Conservation (phyloP, 768 basidiomycete genomes). For the Neoboletus brunneissimus region DNA sequence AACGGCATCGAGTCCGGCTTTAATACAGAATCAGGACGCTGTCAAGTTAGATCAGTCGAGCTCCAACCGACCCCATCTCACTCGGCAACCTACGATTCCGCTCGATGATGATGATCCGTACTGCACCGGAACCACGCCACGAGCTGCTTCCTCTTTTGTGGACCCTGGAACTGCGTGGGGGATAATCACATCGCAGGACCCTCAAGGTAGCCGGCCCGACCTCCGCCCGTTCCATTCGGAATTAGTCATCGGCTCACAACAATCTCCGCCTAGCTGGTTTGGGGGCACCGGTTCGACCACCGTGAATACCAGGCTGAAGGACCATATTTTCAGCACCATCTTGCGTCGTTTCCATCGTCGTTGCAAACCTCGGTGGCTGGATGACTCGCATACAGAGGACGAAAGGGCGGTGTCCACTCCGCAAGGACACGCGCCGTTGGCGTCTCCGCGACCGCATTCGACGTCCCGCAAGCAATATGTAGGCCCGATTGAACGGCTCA, state of each 20-base stretch:
- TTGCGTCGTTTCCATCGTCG: conserved; percentile 69
- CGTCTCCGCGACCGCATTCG: conserved; percentile 12
- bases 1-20: conserved; percentile 70
- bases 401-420: conserved; percentile 50
- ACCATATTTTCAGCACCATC: conserved; percentile 91
- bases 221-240: conserved; percentile 45
- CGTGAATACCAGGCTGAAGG: conserved; percentile 92
- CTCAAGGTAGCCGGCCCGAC: conserved; percentile 24
- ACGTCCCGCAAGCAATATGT: conserved; percentile 13
- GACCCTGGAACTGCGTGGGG: conserved; percentile 19
- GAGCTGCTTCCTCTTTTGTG: conserved; percentile 28
- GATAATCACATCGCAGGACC: conserved; percentile 27
- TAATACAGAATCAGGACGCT: conserved; percentile 39
- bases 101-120: conserved; percentile 44
- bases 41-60: conserved; percentile 6
- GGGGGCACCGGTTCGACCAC: conserved; percentile 90
- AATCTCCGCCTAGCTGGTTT: conserved; percentile 54
- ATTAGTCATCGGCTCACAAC: conserved; percentile 27
- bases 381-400: conserved; percentile 49
- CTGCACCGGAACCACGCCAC: conserved; percentile 38
- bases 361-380: conserved; percentile 29
- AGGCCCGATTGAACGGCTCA: conserved; percentile 38
- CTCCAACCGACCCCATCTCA: conserved; percentile 40
- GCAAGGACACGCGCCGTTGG: conserved; percentile 33
- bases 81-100: conserved; percentile 38